Evolutionary conservation across 1,284 basidiomycete genomes (phyloP).

Genomic region (Leccinum griseonigrum): DNA sequence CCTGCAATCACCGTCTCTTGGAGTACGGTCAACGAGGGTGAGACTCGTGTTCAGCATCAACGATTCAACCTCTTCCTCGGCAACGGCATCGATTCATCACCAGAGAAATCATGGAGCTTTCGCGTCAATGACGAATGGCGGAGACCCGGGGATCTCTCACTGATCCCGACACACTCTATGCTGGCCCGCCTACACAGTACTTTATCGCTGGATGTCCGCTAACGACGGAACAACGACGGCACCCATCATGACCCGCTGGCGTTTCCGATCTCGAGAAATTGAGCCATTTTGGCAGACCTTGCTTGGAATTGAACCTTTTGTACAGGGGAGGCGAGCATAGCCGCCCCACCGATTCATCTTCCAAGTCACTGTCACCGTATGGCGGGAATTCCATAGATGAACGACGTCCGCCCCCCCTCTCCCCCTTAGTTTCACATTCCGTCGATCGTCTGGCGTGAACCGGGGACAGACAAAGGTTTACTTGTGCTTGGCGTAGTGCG

Average conservation of each 20-base stretch:
- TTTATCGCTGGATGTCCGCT: conserved; percentile 26
- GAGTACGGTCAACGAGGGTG: conserved; percentile 32
- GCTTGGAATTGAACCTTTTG: too few relatives aligned
- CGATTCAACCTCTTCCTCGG: conserved; percentile 26
- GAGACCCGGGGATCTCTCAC: conserved; percentile 12
- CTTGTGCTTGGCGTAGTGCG: conserved; percentile 27
- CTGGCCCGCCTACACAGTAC: conserved; percentile 25
- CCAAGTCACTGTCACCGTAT: too few relatives aligned
- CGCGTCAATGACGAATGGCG: conserved; percentile 31
- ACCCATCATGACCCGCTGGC: too few relatives aligned
- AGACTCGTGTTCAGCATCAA: conserved; percentile 18
- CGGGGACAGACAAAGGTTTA: conserved; percentile 31
- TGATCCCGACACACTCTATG: conserved; percentile 11
- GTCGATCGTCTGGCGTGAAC: conserved; percentile 39
- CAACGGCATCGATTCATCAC: conserved; percentile 11
- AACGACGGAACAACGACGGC: conserved; percentile 46
- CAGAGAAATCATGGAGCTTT: conserved; percentile 13
- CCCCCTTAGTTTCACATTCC: conserved; percentile 31
- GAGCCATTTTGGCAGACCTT: too few relatives aligned
- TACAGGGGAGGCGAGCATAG: too few relatives aligned
- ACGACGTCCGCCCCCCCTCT: conserved; percentile 34
- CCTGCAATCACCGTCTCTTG: conserved; percentile 37
- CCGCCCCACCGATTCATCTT: too few relatives aligned
- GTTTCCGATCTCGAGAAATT: too few relatives aligned
- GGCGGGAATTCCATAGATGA: conserved; percentile 31